phyloP scores from a whole-genome alignment of 176 grass and related monocot genomes.

The Oryza brachyantha region DNA sequence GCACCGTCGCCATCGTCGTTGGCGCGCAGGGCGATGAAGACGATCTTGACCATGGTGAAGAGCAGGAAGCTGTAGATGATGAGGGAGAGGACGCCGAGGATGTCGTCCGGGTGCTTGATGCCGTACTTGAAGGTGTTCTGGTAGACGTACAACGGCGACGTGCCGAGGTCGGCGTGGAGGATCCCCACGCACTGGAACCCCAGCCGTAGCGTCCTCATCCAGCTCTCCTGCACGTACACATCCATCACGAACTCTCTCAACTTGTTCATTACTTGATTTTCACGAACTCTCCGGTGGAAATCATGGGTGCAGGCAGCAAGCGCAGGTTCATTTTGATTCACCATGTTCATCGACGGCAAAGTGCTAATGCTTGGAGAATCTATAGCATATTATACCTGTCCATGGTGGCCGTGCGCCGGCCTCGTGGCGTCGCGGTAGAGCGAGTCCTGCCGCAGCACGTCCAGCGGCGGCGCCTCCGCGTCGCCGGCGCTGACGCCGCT shows the following conservation, averaged over 20 bases:
- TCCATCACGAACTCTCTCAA: neutral
- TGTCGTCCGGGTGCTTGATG: conserved; percentile 30
- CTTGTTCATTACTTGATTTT: too few species aligned
- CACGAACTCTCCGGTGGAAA: too few species aligned
- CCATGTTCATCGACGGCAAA: too few species aligned
- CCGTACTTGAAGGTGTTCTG: conserved; percentile 55
- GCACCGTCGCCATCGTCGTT: conserved; percentile 67
- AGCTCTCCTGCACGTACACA: conserved; percentile 35
- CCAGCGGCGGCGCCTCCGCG: conserved; percentile 15
- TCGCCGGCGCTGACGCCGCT: conserved; percentile 10
- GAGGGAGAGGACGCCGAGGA: conserved; percentile 63
- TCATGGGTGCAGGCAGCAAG: too few species aligned
- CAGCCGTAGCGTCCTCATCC: conserved; percentile 40
- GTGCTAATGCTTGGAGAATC: too few species aligned
- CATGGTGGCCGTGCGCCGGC: conserved; percentile 30
- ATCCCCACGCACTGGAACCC: conserved; percentile 72
- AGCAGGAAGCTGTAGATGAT: conserved; percentile 65
- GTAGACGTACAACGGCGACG: conserved; percentile 64
- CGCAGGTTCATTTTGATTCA: too few species aligned
- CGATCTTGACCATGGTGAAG: conserved; percentile 57
- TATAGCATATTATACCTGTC: conserved; percentile 15
- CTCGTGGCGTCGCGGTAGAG: conserved; percentile 49
- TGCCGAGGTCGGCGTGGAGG: conserved; percentile 62
- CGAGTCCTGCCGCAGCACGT: conserved; percentile 48
- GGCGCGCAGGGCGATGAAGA: conserved; percentile 62